A percentile compares a stretch with the other conserved stretches of the same genome.
Conservation (phyloP, 805 yeast genomes). For the Metschnikowia borealis region DNA sequence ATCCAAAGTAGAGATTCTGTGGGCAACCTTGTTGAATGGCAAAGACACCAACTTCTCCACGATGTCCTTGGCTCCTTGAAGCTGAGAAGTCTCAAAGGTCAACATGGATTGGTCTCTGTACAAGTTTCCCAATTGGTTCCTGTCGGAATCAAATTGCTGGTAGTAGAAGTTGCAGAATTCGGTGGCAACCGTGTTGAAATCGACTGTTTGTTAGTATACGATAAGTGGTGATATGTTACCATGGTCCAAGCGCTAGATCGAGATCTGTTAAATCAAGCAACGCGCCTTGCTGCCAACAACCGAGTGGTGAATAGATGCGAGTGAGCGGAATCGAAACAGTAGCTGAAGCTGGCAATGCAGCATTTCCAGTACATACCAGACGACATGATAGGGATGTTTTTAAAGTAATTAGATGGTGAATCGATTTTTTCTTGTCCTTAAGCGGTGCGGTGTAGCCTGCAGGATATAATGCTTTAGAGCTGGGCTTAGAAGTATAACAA, state of each 20-base stretch:
- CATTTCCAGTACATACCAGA: background rate
- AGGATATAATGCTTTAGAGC: background rate
- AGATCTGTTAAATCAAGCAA: background rate
- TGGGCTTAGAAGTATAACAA: background rate
- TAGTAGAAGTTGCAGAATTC: conserved; percentile 94
- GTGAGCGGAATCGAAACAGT: background rate
- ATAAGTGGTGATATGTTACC: background rate
- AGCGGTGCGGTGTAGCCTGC: background rate
- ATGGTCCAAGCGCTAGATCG: background rate
- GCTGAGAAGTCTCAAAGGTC: conserved; percentile 90
- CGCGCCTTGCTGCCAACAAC: background rate
- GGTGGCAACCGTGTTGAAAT: conserved; percentile 47
- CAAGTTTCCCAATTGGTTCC: conserved; percentile 86
- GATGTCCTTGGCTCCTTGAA: conserved; percentile 90
- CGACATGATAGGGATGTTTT: background rate
- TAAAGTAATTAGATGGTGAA: background rate
- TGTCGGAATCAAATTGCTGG: conserved; percentile 90
- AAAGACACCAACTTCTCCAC: conserved; percentile 86
- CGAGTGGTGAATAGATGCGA: background rate
- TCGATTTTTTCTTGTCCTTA: background rate
- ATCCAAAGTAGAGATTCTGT: conserved; percentile 90
- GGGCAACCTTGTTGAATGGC: conserved; percentile 90
- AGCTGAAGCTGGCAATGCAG: background rate
- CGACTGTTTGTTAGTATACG: conserved; percentile 26
- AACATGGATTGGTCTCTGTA: conserved; percentile 97